Evolutionary conservation across 2,329 filamentous ascomycete genomes (phyloP), one percentile per base, ranked within the genome.

Genomic region (Cladophialophora chaetospira): DNA sequence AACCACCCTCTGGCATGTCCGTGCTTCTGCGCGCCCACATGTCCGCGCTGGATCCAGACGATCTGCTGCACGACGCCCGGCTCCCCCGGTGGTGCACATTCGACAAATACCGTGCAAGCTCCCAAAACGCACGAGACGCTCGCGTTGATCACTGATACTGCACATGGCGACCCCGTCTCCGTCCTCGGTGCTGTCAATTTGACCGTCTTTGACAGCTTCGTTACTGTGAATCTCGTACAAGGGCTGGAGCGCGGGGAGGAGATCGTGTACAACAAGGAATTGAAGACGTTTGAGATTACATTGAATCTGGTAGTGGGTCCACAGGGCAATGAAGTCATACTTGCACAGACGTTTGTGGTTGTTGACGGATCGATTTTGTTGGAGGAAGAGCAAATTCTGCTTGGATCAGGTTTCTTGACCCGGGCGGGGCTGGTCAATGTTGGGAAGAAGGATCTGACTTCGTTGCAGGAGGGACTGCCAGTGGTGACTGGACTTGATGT

Each of bases 221-320:
- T 62, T 45, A 62, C 60, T n/a, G 44, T 56, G 40, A 57, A 62
- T 28, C 29, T 62, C 21, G 60, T 62, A n/a, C 36, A 38, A 8
- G 56, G 60, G 3, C 45, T 62, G 9, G 38, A 44, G 15, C 36
- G 60, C 4, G 26, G n/a, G 25, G 26, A 21, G 31, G 60, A 62
- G 38, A 42, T 62, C 29, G n/a, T n/a, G 3, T 26, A 38, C 23
- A 50, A 54, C 26, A 13, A 31, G 10, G 44, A 46, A 1, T n/a
- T 10, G 6, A 43, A 88, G 73, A 97, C 97, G 70, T 97, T 97
- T 66, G 92, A 97, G 73, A 87, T 97, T 25, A 85, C 97, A 4
- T 91, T 96, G 66, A 88, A 96, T 5, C 81, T 97, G 46, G 79
- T 97, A 45, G 79, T 96, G 58, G 88, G 89, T 2, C 85, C 97